A percentile compares a stretch with the other conserved stretches of the same genome.
These are phyloP conservation scores for Macrophomina phaseolina DNA, from an alignment of 2,329 filamentous ascomycete species.

Conservation along the genomic window DNA sequence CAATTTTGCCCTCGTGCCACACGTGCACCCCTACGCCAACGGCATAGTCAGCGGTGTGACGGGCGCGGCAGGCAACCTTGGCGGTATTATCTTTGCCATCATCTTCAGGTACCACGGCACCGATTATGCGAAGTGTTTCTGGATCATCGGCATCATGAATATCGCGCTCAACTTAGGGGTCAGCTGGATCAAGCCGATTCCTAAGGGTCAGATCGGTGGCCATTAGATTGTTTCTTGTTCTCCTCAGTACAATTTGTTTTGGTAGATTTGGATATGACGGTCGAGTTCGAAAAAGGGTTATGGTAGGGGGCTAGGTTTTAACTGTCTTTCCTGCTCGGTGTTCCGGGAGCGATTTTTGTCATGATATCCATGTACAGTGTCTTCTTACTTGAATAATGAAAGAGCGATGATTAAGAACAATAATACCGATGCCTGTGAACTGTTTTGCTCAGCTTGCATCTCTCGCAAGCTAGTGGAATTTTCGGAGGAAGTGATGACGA, in stretches of 20 bases:
- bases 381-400: neutral
- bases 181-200: slow-evolving; percentile 65
- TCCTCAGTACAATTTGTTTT: neutral
- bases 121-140: slow-evolving; percentile 73
- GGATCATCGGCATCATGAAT: slow-evolving; percentile 81
- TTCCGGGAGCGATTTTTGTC: neutral
- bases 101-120: slow-evolving; percentile 77
- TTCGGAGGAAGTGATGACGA: too few species aligned
- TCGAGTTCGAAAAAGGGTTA: neutral
- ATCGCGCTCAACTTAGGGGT: slow-evolving; percentile 72
- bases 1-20: slow-evolving; percentile 85
- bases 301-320: neutral
- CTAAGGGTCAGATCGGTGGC: slow-evolving; percentile 60
- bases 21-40: slow-evolving; percentile 83
- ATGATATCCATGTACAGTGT: slow-evolving; percentile 11
- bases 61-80: slow-evolving; percentile 81
- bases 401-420: neutral
- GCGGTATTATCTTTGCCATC: slow-evolving; percentile 83
- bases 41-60: slow-evolving; percentile 76
- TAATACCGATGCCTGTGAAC: too few species aligned
- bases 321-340: neutral
- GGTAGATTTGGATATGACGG: neutral
- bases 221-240: slow-evolving; percentile 23
- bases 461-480: too few species aligned
- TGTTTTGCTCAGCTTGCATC: too few species aligned